These are phyloP conservation scores for Penstemon eatonii DNA, from an alignment of 257 asterid species.

Conservation along the genomic window DNA sequence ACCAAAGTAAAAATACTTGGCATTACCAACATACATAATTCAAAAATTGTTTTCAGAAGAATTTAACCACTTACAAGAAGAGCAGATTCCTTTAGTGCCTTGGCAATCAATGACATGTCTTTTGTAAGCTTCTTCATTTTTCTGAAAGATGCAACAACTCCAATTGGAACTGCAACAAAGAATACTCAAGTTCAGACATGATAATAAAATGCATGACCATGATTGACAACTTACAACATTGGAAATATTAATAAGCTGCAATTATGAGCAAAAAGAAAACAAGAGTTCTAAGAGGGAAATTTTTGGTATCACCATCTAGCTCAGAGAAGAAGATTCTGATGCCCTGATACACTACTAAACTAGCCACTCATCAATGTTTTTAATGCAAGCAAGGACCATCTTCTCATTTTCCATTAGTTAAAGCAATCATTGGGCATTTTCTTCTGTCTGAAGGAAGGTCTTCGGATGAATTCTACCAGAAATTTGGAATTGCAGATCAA, in stretches of 20 bases:
- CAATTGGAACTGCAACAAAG: slow-evolving; percentile 77
- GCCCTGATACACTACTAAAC: no score
- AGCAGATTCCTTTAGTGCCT: slow-evolving; percentile 78
- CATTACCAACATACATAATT: neutral
- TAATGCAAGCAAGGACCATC: no score
- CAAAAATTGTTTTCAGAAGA: slow-evolving; percentile 8
- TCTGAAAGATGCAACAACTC: slow-evolving; percentile 79
- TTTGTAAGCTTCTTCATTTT: slow-evolving; percentile 84
- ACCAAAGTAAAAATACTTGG: slow-evolving; percentile 10
- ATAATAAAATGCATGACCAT: slow-evolving; percentile 20
- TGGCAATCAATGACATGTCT: slow-evolving; percentile 60
- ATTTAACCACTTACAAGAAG: slow-evolving; percentile 61
- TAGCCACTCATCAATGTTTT: no score
- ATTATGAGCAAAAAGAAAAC: no score
- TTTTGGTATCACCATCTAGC: neutral
- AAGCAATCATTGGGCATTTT: slow-evolving; percentile 3
- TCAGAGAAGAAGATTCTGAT: no score
- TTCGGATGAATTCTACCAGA: slow-evolving; percentile 7
- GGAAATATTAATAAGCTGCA: neutral
- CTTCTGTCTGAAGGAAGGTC: slow-evolving; percentile 10
- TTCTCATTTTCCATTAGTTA: neutral
- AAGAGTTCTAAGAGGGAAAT: neutral
- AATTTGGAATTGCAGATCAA: slow-evolving; percentile 15
- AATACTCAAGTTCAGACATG: slow-evolving; percentile 30
- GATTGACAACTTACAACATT: neutral